A percentile compares a stretch with the other conserved stretches of the same genome.
Conservation (phyloP, 202 grass and related monocot species). For the Cymbopogon flexuosus region DNA sequence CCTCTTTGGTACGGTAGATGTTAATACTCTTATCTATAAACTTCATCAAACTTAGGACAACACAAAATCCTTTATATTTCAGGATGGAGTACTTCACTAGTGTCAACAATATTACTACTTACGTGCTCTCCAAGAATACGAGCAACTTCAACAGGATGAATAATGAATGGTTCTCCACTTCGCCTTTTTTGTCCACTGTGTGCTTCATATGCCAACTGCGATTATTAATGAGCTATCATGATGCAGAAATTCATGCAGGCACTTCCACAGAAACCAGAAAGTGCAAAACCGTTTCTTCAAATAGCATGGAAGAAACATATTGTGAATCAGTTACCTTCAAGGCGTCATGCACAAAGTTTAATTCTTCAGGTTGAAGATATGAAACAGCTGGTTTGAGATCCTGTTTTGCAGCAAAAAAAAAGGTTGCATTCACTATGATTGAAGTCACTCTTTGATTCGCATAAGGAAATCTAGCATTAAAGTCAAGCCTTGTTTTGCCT, state of each 20-base stretch:
- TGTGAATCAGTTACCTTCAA: conserved; percentile 61
- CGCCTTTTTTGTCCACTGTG: conserved; percentile 90
- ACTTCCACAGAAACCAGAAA: conserved; percentile 10
- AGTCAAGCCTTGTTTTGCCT: background rate
- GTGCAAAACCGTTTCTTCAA: background rate
- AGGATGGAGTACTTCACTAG: background rate
- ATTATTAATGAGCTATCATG: conserved; percentile 34
- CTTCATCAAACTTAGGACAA: background rate
- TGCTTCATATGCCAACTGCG: conserved; percentile 94
- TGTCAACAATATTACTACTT: conserved; percentile 31
- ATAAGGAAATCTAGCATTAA: conserved; percentile 1
- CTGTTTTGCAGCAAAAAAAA: conserved; percentile 38
- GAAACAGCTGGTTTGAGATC: conserved; percentile 80
- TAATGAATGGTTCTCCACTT: conserved; percentile 97
- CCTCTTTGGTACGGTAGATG: background rate
- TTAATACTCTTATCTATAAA: background rate
- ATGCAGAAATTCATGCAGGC: background rate
- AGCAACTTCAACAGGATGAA: conserved; percentile 98
- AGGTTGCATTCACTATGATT: conserved; percentile 13
- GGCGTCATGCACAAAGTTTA: conserved; percentile 77
- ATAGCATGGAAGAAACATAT: conserved; percentile 13
- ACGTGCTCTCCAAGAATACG: conserved; percentile 93
- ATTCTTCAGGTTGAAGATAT: conserved; percentile 78
- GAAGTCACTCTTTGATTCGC: conserved; percentile 14
- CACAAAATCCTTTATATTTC: conserved; percentile 6